Percentiles rank a stretch among this genome's conserved stretches.
Conservation (phyloP, 768 basidiomycete genomes). For the Fomitopsis serialis region DNA sequence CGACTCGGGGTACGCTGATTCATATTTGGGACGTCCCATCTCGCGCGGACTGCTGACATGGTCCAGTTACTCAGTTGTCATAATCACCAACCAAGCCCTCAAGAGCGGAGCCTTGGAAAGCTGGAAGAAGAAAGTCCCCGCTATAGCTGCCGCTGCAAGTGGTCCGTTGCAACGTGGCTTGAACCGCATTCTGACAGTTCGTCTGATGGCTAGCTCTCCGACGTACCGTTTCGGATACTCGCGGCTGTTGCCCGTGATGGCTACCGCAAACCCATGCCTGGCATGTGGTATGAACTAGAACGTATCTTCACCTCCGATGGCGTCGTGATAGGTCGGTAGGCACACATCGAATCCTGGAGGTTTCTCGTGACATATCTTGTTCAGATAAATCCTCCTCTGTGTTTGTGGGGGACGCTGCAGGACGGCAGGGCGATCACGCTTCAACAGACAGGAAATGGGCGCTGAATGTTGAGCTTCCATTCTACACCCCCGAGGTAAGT, state of each 20-base stretch:
- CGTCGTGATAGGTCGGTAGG: slow-evolving; percentile 54
- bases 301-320: slow-evolving; percentile 52
- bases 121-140: slow-evolving; percentile 75
- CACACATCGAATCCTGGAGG: not conserved
- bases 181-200: not conserved
- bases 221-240: slow-evolving; percentile 71
- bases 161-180: not conserved
- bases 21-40: not conserved
- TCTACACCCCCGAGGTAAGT: slow-evolving; percentile 80
- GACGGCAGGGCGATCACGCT: slow-evolving; percentile 70
- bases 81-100: slow-evolving; percentile 79
- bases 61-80: slow-evolving; percentile 62
- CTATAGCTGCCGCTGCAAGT: slow-evolving; percentile 59
- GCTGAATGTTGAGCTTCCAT: slow-evolving; percentile 64
- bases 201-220: slow-evolving; percentile 48
- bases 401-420: slow-evolving; percentile 90
- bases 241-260: slow-evolving; percentile 73
- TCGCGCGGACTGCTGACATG: too few species aligned
- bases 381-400: slow-evolving; percentile 64
- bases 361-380: not conserved
- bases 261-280: slow-evolving; percentile 82
- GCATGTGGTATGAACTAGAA: slow-evolving; percentile 78
- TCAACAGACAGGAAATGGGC: slow-evolving; percentile 87
- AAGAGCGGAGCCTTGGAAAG: slow-evolving; percentile 40
- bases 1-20: slow-evolving; percentile 48